These are phyloP conservation scores for Austroboletus sp. DNA, from an alignment of 1,284 basidiomycete species.

Conservation along the genomic window DNA sequence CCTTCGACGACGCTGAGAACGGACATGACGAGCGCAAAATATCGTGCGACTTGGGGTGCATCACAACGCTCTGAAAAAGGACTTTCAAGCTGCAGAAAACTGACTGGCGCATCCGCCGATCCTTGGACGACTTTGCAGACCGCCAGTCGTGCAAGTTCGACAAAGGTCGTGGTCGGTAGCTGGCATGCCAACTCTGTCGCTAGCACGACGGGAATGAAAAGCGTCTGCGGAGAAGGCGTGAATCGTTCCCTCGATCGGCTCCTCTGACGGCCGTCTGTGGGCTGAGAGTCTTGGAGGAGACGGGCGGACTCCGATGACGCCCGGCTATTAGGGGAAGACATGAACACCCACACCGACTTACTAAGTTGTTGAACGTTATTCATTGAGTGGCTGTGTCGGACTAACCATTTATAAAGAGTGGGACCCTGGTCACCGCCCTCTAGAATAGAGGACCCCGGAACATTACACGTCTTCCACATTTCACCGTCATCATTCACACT, in stretches of 20 bases:
- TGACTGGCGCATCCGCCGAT: slow-evolving; percentile 8
- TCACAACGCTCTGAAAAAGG: slow-evolving; percentile 18
- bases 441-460: neutral
- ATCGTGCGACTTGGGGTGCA: slow-evolving; percentile 17
- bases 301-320: slow-evolving; percentile 8
- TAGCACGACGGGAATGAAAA: slow-evolving; percentile 29
- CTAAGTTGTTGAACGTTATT: no score
- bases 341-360: no score
- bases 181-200: slow-evolving; percentile 19
- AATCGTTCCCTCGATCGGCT: neutral
- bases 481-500: no score
- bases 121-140: slow-evolving; percentile 28
- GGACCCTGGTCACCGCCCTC: neutral
- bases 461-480: no score
- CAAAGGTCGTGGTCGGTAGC: slow-evolving; percentile 27
- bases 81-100: neutral
- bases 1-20: slow-evolving; percentile 10
- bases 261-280: neutral
- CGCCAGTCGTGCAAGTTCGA: slow-evolving; percentile 24
- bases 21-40: slow-evolving; percentile 20
- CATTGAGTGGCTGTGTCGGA: no score
- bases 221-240: slow-evolving; percentile 8
- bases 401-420: neutral
- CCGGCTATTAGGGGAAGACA: slow-evolving; percentile 1
- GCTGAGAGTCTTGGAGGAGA: slow-evolving; percentile 10